A percentile compares a stretch with the other conserved stretches of the same genome.
Evolutionary conservation across 305 asterid genomes (phyloP).

Genomic region (Fraxinus angustifolia): DNA sequence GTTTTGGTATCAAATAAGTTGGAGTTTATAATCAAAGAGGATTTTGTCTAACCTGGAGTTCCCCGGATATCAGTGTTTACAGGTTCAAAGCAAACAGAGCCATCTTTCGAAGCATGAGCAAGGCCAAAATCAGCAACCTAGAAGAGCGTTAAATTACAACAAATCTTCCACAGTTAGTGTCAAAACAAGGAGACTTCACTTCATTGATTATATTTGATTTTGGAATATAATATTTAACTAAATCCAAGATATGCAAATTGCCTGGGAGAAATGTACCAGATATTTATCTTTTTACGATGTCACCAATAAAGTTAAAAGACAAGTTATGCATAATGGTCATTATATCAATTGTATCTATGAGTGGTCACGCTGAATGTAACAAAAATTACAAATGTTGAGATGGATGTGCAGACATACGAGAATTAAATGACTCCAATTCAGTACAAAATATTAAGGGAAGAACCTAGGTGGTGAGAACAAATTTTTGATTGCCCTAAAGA

Average conservation of each 20-base stretch:
- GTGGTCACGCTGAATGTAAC: background rate
- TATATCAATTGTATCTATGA: background rate
- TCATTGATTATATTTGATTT: background rate
- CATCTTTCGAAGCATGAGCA: constrained; percentile 92
- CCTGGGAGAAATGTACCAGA: background rate
- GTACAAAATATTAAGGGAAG: background rate
- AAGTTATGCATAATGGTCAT: background rate
- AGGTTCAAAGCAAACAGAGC: constrained; percentile 88
- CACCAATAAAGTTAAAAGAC: background rate
- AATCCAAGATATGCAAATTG: background rate
- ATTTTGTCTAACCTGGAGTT: constrained; percentile 68
- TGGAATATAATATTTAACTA: background rate
- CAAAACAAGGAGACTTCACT: background rate
- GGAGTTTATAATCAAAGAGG: constrained; percentile 7
- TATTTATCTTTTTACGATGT: background rate
- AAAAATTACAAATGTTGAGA: background rate
- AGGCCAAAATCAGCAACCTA: constrained; percentile 99
- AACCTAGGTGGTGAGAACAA: background rate
- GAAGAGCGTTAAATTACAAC: constrained; percentile 5
- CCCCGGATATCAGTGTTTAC: constrained; percentile 90
- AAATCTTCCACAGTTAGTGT: background rate
- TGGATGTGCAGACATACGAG: background rate
- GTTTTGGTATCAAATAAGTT: background rate
- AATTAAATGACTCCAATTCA: background rate
- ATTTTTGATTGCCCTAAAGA: background rate